phyloP scores from a whole-genome alignment of 2,329 filamentous ascomycete genomes.

The Neofusicoccum sp. region DNA sequence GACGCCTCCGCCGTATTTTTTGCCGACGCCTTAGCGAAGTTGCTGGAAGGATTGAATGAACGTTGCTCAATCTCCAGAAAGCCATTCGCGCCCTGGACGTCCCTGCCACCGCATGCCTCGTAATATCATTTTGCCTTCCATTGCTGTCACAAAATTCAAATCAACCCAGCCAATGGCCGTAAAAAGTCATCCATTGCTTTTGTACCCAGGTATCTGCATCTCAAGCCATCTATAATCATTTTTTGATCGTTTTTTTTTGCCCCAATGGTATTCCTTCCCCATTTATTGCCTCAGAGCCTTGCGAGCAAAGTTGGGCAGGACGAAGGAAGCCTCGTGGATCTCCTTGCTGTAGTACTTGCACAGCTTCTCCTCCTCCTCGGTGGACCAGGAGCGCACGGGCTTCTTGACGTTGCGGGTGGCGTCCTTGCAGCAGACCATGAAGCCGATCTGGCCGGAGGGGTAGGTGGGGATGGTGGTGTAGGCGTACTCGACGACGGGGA shows the following conservation, averaged over 20 bases:
- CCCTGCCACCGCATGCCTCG: too few relatives aligned
- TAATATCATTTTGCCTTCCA: too few relatives aligned
- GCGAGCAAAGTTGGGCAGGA: constrained; percentile 90
- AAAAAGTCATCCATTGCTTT: constrained; percentile 13
- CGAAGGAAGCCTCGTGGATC: constrained; percentile 91
- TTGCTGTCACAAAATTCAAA: neutral
- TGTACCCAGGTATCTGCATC: constrained; percentile 7
- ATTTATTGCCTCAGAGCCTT: constrained; percentile 56
- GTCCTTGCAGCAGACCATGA: constrained; percentile 99
- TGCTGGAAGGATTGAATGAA: too few relatives aligned
- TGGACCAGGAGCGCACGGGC: constrained; percentile 76
- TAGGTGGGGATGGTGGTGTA: constrained; percentile 99
- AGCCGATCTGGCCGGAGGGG: constrained; percentile 97
- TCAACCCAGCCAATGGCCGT: neutral
- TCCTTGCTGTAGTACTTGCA: constrained; percentile 98
- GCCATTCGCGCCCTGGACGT: too few relatives aligned
- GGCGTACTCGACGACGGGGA: constrained; percentile 95
- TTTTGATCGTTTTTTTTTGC: neutral
- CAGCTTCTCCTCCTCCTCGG: constrained; percentile 86
- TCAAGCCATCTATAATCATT: constrained; percentile 1
- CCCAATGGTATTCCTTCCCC: neutral
- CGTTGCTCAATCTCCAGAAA: too few relatives aligned
- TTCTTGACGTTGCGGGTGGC: constrained; percentile 76
- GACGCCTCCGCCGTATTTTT: too few relatives aligned
- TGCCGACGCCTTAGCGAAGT: too few relatives aligned